Percentiles rank a stretch among this genome's conserved stretches.
phyloP scores from a whole-genome alignment of 2,329 filamentous ascomycete species.

The Ophiostoma montium region DNA sequence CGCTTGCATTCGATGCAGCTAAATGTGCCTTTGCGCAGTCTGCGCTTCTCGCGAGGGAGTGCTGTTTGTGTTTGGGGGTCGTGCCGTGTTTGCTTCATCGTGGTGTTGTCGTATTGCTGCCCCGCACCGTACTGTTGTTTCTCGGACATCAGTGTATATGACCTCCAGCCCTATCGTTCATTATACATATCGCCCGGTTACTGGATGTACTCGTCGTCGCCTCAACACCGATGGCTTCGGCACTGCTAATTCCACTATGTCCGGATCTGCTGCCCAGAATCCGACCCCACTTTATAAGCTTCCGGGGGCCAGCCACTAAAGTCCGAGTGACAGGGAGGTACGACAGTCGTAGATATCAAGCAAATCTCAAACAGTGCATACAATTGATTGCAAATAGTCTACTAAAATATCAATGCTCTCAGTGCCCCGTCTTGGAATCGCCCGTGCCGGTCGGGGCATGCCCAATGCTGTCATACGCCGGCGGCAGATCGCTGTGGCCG shows the following conservation, averaged over 20 bases:
- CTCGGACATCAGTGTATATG: too few species aligned
- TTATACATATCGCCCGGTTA: too few species aligned
- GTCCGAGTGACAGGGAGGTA: neutral
- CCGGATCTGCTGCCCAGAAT: neutral
- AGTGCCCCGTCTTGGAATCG: conserved; percentile 10
- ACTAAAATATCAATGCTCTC: neutral
- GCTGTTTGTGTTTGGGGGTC: neutral
- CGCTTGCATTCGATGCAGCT: conserved; percentile 41
- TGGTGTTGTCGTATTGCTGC: too few species aligned
- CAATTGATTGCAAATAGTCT: too few species aligned
- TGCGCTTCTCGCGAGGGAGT: conserved; percentile 2
- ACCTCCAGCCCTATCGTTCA: too few species aligned
- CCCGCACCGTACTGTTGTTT: too few species aligned
- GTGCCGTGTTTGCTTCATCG: neutral
- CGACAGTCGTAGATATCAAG: too few species aligned
- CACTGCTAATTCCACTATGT: conserved; percentile 7
- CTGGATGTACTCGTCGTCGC: too few species aligned
- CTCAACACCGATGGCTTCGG: neutral
- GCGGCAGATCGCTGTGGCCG: conserved; percentile 14
- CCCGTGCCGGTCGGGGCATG: conserved; percentile 10
- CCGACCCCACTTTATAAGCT: conserved; percentile 4
- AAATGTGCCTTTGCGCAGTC: conserved; percentile 36
- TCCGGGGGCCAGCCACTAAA: neutral
- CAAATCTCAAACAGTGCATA: too few species aligned
- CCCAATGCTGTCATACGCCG: conserved; percentile 18